Percentiles rank a stretch among this genome's conserved stretches.
These are phyloP conservation scores for Curvularia sp. DNA, from an alignment of 2,329 filamentous ascomycete species.

Conservation along the genomic window DNA sequence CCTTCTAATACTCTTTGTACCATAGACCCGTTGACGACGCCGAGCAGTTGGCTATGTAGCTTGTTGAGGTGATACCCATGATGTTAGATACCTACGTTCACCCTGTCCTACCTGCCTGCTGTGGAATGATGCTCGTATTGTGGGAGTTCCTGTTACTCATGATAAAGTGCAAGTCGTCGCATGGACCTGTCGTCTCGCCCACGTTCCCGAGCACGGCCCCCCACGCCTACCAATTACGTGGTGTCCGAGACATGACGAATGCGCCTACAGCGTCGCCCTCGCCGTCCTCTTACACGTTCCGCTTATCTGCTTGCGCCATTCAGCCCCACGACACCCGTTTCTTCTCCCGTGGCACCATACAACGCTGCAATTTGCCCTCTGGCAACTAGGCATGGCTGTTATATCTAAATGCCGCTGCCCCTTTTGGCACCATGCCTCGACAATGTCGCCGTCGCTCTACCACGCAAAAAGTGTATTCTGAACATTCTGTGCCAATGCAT, in stretches of 20 bases:
- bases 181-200: constrained; percentile 26
- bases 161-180: constrained; percentile 16
- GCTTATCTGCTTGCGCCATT: constrained; percentile 32
- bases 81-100: constrained; percentile 29
- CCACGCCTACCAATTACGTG: constrained; percentile 12
- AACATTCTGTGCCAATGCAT: constrained; percentile 37
- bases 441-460: constrained; percentile 19
- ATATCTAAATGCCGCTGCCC: constrained; percentile 22
- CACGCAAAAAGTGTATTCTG: constrained; percentile 10
- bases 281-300: constrained; percentile 22
- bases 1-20: constrained; percentile 43
- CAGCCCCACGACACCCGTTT: constrained; percentile 39
- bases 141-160: constrained; percentile 28
- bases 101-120: constrained; percentile 5
- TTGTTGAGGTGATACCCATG: constrained; percentile 48
- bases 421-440: constrained; percentile 23
- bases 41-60: constrained; percentile 33
- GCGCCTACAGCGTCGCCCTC: constrained; percentile 22
- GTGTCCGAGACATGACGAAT: constrained; percentile 16
- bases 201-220: constrained; percentile 18
- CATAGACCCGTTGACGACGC: constrained; percentile 36
- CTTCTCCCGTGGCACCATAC: constrained; percentile 28
- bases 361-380: constrained; percentile 20
- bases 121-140: constrained; percentile 17
- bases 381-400: constrained; percentile 16